A percentile compares a stretch with the other conserved stretches of the same genome.
Evolutionary conservation across 1,139 yeast genomes (phyloP).

Genomic region (Suhomyces anneliseae): DNA sequence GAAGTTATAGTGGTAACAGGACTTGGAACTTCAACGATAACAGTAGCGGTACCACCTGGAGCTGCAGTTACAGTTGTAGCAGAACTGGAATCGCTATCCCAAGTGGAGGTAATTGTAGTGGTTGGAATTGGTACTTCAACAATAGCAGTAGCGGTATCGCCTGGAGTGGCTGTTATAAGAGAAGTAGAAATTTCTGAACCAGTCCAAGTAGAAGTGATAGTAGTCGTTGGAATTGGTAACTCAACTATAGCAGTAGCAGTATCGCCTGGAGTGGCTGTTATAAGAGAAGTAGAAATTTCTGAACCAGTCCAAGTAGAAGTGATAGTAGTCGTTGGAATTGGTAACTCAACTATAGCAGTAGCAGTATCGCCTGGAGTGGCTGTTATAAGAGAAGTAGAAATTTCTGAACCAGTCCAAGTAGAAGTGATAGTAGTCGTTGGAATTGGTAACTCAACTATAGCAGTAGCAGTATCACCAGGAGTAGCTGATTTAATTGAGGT

Average conservation of each 20-base stretch:
- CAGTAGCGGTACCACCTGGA: constrained; percentile 11
- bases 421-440: constrained; percentile 10
- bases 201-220: constrained; percentile 11
- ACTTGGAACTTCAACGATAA: constrained; percentile 7
- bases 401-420: constrained; percentile 5
- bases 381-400: neutral
- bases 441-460: neutral
- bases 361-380: neutral
- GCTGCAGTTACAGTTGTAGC: constrained; percentile 7
- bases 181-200: neutral
- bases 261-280: neutral
- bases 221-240: constrained; percentile 3
- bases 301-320: constrained; percentile 8
- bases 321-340: constrained; percentile 8
- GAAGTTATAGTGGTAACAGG: constrained; percentile 17
- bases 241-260: constrained; percentile 1
- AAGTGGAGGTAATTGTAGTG: constrained; percentile 9
- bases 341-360: neutral
- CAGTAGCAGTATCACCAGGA: constrained; percentile 1
- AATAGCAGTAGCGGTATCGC: constrained; percentile 1
- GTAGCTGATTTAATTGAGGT: constrained; percentile 4
- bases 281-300: neutral
- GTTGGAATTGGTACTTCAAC: neutral
- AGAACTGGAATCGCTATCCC: constrained; percentile 2
- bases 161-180: neutral